Conservation (phyloP, 768 basidiomycete genomes). For the Tulasnella sp. region DNA sequence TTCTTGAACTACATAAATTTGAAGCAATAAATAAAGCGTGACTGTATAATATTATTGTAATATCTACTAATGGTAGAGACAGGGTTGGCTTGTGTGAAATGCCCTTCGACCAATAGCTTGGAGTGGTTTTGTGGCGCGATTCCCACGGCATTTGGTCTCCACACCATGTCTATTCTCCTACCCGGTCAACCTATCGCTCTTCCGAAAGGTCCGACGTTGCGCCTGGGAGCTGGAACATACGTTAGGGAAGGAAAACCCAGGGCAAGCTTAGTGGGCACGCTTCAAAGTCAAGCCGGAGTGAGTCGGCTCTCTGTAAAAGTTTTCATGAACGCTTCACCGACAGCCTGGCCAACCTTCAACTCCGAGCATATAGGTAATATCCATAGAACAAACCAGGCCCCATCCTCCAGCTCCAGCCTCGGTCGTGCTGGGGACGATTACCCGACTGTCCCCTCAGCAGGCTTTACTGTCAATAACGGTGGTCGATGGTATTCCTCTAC, state of each 20-base stretch:
- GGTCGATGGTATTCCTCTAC: slow-evolving; percentile 77
- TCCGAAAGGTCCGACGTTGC: slow-evolving; percentile 46
- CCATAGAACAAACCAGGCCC: slow-evolving; percentile 58
- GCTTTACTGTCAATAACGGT: slow-evolving; percentile 77
- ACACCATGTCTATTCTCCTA: not conserved
- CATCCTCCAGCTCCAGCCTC: slow-evolving; percentile 68
- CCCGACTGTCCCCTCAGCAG: slow-evolving; percentile 74
- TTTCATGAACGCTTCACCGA: slow-evolving; percentile 22
- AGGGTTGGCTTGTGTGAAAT: no score
- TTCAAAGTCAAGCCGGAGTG: slow-evolving; percentile 57
- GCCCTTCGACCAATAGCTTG: no score
- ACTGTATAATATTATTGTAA: no score
- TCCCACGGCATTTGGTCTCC: not conserved
- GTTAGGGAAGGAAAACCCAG: slow-evolving; percentile 52
- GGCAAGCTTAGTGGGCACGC: slow-evolving; percentile 63
- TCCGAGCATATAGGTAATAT: slow-evolving; percentile 41
- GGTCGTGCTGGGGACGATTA: slow-evolving; percentile 73
- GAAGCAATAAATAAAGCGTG: no score
- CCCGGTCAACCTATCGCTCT: slow-evolving; percentile 67
- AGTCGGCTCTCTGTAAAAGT: slow-evolving; percentile 34
- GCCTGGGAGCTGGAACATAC: slow-evolving; percentile 59
- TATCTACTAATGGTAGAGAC: no score
- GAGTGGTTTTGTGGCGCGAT: not conserved
- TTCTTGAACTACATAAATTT: no score
- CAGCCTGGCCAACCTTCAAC: slow-evolving; percentile 11